phyloP scores from a whole-genome alignment of 345 rosid species.

The Crucihimalaya himalaica region DNA sequence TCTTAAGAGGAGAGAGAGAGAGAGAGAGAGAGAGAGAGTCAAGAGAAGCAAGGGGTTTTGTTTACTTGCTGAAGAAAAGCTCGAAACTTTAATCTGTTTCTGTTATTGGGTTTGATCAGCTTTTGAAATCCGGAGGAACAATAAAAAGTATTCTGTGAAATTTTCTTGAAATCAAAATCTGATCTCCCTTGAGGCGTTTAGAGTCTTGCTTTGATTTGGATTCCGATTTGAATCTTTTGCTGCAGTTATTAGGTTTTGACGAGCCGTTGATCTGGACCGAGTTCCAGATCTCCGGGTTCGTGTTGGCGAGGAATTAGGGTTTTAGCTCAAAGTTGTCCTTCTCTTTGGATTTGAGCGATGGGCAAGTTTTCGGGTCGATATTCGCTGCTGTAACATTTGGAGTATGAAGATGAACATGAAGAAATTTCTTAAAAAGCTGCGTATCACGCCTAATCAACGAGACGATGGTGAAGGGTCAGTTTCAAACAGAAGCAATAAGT shows the following conservation, averaged over 20 bases:
- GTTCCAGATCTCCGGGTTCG: constrained; percentile 35
- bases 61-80: constrained; percentile 19
- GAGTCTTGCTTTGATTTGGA: constrained; percentile 14
- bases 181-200: not conserved
- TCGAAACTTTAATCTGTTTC: constrained; percentile 13
- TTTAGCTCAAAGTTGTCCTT: not conserved
- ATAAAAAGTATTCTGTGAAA: constrained; percentile 25
- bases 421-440: constrained; percentile 91
- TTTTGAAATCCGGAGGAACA: constrained; percentile 23
- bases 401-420: constrained; percentile 60
- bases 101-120: constrained; percentile 37
- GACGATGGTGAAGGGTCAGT: constrained; percentile 63
- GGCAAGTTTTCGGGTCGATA: constrained; percentile 61
- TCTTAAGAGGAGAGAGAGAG: not conserved
- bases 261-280: constrained; percentile 38
- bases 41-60: not conserved
- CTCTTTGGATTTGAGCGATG: constrained; percentile 44
- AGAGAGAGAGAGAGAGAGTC: not conserved
- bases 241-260: constrained; percentile 25
- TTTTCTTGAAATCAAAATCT: constrained; percentile 46
- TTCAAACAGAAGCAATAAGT: constrained; percentile 59
- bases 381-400: constrained; percentile 53
- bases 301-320: constrained; percentile 25
- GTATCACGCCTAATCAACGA: constrained; percentile 60
- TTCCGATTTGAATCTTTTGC: constrained; percentile 15